A percentile compares a stretch with the other conserved stretches of the same genome.
These are phyloP conservation scores for Clarireedia hainanense DNA, from an alignment of 2,329 filamentous ascomycete species.

Conservation along the genomic window DNA sequence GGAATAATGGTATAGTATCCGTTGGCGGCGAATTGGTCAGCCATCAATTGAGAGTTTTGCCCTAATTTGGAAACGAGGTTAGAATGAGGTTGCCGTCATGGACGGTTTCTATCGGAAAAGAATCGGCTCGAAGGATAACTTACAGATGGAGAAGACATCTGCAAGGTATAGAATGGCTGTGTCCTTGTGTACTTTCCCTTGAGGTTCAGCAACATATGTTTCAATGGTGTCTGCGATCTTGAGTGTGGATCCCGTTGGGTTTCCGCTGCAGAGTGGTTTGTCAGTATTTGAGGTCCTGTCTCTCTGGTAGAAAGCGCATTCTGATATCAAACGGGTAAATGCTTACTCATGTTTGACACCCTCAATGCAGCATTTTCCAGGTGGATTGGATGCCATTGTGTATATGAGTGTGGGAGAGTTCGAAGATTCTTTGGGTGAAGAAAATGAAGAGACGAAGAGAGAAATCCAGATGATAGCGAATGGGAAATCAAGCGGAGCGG, in stretches of 20 bases:
- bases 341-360: slow-evolving; percentile 29
- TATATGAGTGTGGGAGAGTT: neutral
- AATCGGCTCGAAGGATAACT: neutral
- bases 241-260: slow-evolving; percentile 22
- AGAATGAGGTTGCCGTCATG: too few relatives aligned
- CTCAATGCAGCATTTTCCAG: slow-evolving; percentile 28
- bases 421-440: too few relatives aligned
- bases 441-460: neutral
- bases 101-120: too few relatives aligned
- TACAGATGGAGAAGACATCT: slow-evolving; percentile 27
- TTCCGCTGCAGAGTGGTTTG: slow-evolving; percentile 16
- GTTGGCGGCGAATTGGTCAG: slow-evolving; percentile 67
- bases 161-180: slow-evolving; percentile 27
- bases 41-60: slow-evolving; percentile 57
- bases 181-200: slow-evolving; percentile 23
- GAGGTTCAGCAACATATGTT: slow-evolving; percentile 26
- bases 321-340: neutral
- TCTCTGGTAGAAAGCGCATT: too few relatives aligned
- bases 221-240: slow-evolving; percentile 27
- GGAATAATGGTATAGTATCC: slow-evolving; percentile 48
- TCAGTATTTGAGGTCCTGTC: too few relatives aligned
- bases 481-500: neutral
- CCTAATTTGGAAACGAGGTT: slow-evolving; percentile 13
- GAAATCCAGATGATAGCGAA: neutral
- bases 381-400: slow-evolving; percentile 29